Conservation (phyloP, 2,329 filamentous ascomycete genomes). For the Pseudogymnoascus pannorum region DNA sequence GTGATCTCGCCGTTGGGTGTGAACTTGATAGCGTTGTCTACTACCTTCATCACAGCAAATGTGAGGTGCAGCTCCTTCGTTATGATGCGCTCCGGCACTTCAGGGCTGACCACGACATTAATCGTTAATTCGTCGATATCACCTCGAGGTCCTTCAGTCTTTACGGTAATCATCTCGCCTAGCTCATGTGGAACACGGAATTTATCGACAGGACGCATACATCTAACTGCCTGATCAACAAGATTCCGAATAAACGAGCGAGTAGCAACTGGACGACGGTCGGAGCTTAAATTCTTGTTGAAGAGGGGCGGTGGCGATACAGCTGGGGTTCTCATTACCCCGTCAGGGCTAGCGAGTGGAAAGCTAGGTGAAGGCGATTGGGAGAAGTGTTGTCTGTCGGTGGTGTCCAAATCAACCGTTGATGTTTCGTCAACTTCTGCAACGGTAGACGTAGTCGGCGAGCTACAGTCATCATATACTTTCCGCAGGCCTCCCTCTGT, state of each 20-base stretch:
- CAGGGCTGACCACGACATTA: slow-evolving; percentile 30
- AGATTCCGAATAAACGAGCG: slow-evolving; percentile 25
- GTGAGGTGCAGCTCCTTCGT: slow-evolving; percentile 42
- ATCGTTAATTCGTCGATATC: slow-evolving; percentile 30
- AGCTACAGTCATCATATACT: background rate
- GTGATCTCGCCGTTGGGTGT: slow-evolving; percentile 57
- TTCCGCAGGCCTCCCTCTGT: slow-evolving; percentile 14
- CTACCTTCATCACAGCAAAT: slow-evolving; percentile 34
- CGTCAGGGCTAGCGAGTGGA: background rate
- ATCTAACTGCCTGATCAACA: slow-evolving; percentile 22
- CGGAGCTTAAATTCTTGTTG: slow-evolving; percentile 5
- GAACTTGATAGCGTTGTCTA: slow-evolving; percentile 63
- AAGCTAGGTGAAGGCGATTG: background rate
- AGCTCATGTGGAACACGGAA: slow-evolving; percentile 20
- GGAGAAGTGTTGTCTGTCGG: background rate
- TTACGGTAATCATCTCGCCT: slow-evolving; percentile 25
- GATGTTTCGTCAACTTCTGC: background rate
- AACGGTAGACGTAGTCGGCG: background rate
- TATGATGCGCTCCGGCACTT: slow-evolving; percentile 46
- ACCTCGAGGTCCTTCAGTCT: slow-evolving; percentile 21
- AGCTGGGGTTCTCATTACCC: background rate
- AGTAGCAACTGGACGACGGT: slow-evolving; percentile 21
- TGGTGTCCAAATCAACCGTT: background rate
- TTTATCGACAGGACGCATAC: slow-evolving; percentile 22
- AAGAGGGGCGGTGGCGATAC: background rate